Evolutionary conservation across 441 rosid species (phyloP).

Genomic region (Jatropha podagrica): DNA sequence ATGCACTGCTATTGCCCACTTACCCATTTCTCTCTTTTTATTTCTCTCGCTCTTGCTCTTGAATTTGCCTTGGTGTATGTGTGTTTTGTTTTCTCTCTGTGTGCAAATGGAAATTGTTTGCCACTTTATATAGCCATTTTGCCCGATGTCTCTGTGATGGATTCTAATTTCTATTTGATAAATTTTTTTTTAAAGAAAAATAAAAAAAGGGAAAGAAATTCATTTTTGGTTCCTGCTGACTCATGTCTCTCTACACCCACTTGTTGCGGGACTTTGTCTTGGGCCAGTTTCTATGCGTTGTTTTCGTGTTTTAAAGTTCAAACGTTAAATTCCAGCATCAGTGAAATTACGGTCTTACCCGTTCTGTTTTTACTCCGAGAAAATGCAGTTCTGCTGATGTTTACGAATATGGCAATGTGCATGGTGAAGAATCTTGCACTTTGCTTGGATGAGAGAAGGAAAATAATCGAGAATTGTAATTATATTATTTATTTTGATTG

Average conservation of each 20-base stretch:
- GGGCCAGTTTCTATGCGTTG: neutral
- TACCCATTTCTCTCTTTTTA: slow-evolving; percentile 47
- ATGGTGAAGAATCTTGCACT: no score
- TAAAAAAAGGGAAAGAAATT: neutral
- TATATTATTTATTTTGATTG: no score
- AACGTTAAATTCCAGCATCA: neutral
- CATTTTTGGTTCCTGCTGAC: neutral
- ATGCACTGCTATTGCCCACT: slow-evolving; percentile 97
- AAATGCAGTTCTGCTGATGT: no score
- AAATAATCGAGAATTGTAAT: no score
- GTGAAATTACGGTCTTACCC: neutral
- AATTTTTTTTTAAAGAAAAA: neutral
- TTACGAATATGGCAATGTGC: no score
- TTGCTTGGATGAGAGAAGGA: no score
- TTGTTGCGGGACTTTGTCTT: neutral
- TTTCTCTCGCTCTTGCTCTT: slow-evolving; percentile 8
- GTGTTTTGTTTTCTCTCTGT: neutral
- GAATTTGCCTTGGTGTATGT: neutral
- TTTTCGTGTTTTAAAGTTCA: neutral
- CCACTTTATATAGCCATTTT: slow-evolving; percentile 26
- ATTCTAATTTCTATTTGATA: neutral
- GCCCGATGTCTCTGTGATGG: slow-evolving; percentile 7
- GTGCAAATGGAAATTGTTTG: neutral
- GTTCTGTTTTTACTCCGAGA: neutral
- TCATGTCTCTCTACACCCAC: slow-evolving; percentile 2